phyloP scores from a whole-genome alignment of 192 early-diverging fungal genomes.

The Coemansia sp. region DNA sequence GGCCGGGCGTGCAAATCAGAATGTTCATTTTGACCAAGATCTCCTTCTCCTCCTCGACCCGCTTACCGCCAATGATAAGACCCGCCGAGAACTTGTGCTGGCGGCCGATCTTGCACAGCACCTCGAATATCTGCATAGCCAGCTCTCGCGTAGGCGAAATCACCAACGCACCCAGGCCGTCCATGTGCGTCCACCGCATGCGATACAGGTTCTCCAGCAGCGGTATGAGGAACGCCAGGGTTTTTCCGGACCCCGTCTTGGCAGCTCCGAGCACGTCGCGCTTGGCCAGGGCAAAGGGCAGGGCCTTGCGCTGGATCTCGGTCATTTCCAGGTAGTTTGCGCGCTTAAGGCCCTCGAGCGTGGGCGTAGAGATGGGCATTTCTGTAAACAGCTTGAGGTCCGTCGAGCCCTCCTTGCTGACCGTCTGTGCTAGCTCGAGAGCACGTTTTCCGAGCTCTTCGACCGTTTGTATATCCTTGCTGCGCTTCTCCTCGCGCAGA shows the following conservation, averaged over 20 bases:
- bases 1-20: slow-evolving; percentile 75
- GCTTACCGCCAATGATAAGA: slow-evolving; percentile 91
- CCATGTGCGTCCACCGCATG: slow-evolving; percentile 73
- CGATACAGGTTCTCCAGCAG: slow-evolving; percentile 82
- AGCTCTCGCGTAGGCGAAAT: slow-evolving; percentile 83
- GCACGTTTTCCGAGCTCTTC: slow-evolving; percentile 43
- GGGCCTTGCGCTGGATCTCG: slow-evolving; percentile 82
- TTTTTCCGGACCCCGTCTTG: slow-evolving; percentile 85
- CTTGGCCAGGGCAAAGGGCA: slow-evolving; percentile 64
- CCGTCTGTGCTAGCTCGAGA: slow-evolving; percentile 23
- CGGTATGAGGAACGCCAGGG: slow-evolving; percentile 74
- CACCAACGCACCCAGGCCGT: slow-evolving; percentile 78
- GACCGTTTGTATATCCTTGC: slow-evolving; percentile 20
- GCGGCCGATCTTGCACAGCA: slow-evolving; percentile 67
- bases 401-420: slow-evolving; percentile 8
- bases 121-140: slow-evolving; percentile 89
- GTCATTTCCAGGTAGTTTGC: slow-evolving; percentile 92
- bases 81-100: slow-evolving; percentile 86
- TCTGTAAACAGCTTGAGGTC: slow-evolving; percentile 26
- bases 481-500: slow-evolving; percentile 33
- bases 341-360: slow-evolving; percentile 66
- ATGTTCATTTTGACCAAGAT: slow-evolving; percentile 76
- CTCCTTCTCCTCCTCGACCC: slow-evolving; percentile 75
- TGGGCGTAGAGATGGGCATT: slow-evolving; percentile 42
- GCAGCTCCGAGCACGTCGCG: slow-evolving; percentile 81